Evolutionary conservation across 257 asterid species (phyloP).

Genomic region (Solanum rostratum): DNA sequence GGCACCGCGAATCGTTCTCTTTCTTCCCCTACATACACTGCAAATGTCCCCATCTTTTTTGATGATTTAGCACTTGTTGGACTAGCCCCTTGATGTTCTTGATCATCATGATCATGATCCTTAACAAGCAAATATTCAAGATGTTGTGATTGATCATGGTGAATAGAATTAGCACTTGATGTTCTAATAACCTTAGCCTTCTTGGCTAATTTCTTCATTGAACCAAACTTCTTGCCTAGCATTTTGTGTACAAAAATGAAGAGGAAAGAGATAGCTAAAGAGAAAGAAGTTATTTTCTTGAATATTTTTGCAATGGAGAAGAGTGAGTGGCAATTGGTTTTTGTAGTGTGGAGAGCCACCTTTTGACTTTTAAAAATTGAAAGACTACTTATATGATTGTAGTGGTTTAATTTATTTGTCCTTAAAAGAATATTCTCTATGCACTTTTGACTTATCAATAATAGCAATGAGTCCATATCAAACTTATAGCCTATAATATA

Average conservation of each 20-base stretch:
- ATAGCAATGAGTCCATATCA: not conserved
- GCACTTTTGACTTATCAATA: not conserved
- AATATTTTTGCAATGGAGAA: conserved; percentile 6
- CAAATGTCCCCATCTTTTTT: conserved; percentile 50
- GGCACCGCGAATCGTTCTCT: conserved; percentile 56
- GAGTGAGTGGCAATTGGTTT: conserved; percentile 17
- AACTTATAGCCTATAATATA: not conserved
- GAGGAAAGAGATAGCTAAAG: not conserved
- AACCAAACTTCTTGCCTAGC: conserved; percentile 60
- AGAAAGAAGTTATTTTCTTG: conserved; percentile 1
- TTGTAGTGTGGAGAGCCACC: conserved; percentile 16
- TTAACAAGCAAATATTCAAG: conserved; percentile 25
- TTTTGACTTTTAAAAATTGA: conserved; percentile 10
- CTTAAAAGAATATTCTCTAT: not conserved
- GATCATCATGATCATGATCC: not conserved
- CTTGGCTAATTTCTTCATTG: conserved; percentile 57
- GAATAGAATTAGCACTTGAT: not conserved
- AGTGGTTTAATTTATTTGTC: not conserved
- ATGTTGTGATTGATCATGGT: conserved; percentile 1
- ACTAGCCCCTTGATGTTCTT: conserved; percentile 10
- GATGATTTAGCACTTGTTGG: conserved; percentile 6
- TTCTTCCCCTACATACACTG: conserved; percentile 67
- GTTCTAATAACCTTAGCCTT: conserved; percentile 22
- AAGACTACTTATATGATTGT: not conserved
- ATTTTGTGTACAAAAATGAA: conserved; percentile 6